phyloP scores from a whole-genome alignment of 2,329 filamentous ascomycete genomes.

The Cyphellophora attinorum region DNA sequence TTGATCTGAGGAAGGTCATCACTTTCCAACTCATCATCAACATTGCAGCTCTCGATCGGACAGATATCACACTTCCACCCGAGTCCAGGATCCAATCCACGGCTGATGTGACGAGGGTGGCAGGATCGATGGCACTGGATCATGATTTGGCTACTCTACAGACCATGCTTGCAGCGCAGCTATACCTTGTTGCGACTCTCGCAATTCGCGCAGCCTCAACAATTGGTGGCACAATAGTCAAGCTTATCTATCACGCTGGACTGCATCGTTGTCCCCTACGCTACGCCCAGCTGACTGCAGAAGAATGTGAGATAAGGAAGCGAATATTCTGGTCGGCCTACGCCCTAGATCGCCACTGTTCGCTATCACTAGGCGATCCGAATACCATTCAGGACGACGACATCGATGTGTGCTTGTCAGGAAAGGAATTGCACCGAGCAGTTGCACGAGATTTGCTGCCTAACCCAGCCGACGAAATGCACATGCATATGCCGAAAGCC shows the following conservation, averaged over 20 bases:
- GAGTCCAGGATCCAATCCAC: conserved; percentile 29
- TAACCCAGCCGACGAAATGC: conserved; percentile 11
- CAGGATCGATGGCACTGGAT: conserved; percentile 12
- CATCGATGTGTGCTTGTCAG: conserved; percentile 38
- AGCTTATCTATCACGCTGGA: conserved; percentile 40
- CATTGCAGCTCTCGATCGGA: conserved; percentile 29
- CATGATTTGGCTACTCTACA: conserved; percentile 34
- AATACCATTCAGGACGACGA: conserved; percentile 33
- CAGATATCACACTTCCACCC: conserved; percentile 23
- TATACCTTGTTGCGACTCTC: conserved; percentile 40
- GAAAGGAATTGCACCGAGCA: conserved; percentile 14
- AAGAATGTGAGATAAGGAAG: conserved; percentile 31
- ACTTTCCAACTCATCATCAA: conserved; percentile 45
- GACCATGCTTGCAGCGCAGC: conserved; percentile 37
- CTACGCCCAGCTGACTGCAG: conserved; percentile 35
- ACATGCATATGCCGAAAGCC: conserved; percentile 12
- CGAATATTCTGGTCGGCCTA: conserved; percentile 34
- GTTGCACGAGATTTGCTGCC: conserved; percentile 7
- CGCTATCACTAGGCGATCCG: conserved; percentile 29
- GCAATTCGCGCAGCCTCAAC: conserved; percentile 40
- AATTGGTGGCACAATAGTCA: conserved; percentile 37
- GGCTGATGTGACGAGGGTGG: conserved; percentile 22
- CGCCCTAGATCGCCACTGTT: conserved; percentile 32
- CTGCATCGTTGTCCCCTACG: conserved; percentile 44
- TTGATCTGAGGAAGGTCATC: conserved; percentile 24